Evolutionary conservation across 2,329 filamentous ascomycete species (phyloP).

Genomic region (Fusarium vanettenii): DNA sequence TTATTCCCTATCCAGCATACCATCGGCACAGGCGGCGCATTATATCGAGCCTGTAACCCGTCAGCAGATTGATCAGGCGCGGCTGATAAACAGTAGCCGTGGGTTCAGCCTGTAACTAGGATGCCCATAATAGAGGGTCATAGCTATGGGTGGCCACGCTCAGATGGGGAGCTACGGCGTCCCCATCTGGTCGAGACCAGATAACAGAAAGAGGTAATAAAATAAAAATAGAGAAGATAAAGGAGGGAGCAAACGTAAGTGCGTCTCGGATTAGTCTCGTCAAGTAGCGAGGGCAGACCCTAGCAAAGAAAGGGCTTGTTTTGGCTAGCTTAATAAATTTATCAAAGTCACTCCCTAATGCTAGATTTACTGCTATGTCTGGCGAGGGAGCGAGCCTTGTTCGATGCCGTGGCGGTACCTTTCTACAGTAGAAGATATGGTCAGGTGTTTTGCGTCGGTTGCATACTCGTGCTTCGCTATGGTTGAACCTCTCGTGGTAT

Average conservation of each 20-base stretch:
- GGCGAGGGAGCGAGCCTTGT: constrained; percentile 13
- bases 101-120: background rate
- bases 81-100: constrained; percentile 1
- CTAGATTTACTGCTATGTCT: constrained; percentile 1
- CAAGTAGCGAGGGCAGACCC: constrained; percentile 19
- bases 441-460: constrained; percentile 8
- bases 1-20: too few species aligned
- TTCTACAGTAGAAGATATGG: constrained; percentile 20
- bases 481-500: constrained; percentile 11
- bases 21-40: constrained; percentile 5
- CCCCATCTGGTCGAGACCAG: background rate
- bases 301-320: constrained; percentile 17
- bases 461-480: constrained; percentile 3
- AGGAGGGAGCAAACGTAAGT: background rate
- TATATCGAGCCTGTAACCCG: constrained; percentile 10
- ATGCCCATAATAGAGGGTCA: background rate
- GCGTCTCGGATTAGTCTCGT: background rate
- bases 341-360: constrained; percentile 21
- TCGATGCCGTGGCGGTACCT: constrained; percentile 6
- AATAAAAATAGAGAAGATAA: background rate
- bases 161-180: background rate
- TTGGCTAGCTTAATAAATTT: constrained; percentile 16
- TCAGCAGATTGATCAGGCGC: constrained; percentile 1
- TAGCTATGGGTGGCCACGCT: accelerated
- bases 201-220: constrained; percentile 11